A percentile compares a stretch with the other conserved stretches of the same genome.
Conservation (phyloP, 805 yeast genomes). For the Spathaspora gorwiae region DNA sequence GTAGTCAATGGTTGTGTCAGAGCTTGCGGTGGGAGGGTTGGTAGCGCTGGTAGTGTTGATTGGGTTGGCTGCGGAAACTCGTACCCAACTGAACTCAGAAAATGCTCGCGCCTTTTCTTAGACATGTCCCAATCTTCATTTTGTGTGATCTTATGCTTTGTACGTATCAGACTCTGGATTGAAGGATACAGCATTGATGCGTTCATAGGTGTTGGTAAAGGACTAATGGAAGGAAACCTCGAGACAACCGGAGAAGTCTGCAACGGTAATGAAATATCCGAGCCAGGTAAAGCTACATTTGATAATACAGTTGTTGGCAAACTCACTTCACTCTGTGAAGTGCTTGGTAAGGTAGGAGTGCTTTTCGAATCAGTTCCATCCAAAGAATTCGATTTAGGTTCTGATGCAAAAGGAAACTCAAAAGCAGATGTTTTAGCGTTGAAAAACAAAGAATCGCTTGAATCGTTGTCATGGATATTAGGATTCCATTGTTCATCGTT, state of each 20-base stretch:
- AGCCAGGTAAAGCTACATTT: not conserved
- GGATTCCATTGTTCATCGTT: constrained; percentile 6
- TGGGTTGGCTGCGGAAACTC: not conserved
- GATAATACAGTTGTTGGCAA: not conserved
- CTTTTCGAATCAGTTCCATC: not conserved
- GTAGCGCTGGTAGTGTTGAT: not conserved
- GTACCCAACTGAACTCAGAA: not conserved
- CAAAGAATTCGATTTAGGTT: not conserved
- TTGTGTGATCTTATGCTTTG: not conserved
- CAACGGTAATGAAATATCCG: not conserved
- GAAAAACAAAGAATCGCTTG: constrained; percentile 1
- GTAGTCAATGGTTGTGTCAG: not conserved
- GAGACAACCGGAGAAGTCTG: not conserved
- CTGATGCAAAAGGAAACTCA: not conserved
- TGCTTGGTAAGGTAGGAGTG: not conserved
- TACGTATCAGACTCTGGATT: not conserved
- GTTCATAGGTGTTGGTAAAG: not conserved
- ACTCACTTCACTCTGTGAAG: not conserved
- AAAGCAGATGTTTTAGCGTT: not conserved
- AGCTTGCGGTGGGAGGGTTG: not conserved
- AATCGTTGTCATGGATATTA: not conserved
- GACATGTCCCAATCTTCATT: not conserved
- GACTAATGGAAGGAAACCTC: not conserved
- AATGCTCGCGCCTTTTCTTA: not conserved
- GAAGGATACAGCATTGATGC: not conserved